Conservation (phyloP, 805 yeast genomes). For the Wickerhamomyces mucosus region DNA sequence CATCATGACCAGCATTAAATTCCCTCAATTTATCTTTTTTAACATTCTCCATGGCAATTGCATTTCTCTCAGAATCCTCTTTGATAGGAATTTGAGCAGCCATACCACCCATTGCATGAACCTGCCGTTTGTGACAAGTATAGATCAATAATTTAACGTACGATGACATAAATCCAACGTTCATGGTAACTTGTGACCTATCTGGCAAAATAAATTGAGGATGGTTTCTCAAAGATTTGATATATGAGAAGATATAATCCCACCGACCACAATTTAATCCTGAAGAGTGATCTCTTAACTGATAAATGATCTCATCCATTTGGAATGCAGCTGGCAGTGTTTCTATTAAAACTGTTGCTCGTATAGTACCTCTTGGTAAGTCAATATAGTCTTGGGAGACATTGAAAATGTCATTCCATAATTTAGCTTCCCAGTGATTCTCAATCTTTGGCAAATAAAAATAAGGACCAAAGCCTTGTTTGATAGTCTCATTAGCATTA, state of each 20-base stretch:
- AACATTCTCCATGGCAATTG: conserved; percentile 62
- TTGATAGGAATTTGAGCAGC: conserved; percentile 83
- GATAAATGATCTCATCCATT: conserved; percentile 76
- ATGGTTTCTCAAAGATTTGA: conserved; percentile 64
- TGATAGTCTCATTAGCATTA: conserved; percentile 54
- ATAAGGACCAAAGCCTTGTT: conserved; percentile 69
- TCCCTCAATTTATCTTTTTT: conserved; percentile 69
- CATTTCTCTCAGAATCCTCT: conserved; percentile 53
- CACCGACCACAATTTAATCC: conserved; percentile 86
- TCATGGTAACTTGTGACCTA: conserved; percentile 72
- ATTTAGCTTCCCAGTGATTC: conserved; percentile 71
- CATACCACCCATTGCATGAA: conserved; percentile 88
- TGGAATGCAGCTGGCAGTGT: conserved; percentile 82
- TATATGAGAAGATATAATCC: conserved; percentile 80
- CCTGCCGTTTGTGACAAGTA: conserved; percentile 69
- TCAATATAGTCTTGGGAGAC: conserved; percentile 65
- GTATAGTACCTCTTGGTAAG: conserved; percentile 65
- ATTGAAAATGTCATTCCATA: conserved; percentile 76
- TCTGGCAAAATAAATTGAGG: conserved; percentile 66
- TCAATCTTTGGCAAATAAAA: conserved; percentile 83
- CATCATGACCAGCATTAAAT: conserved; percentile 73
- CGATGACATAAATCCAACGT: conserved; percentile 71
- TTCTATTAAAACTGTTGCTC: conserved; percentile 76
- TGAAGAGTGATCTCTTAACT: conserved; percentile 65
- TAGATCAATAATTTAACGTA: conserved; percentile 67